Percentiles rank a stretch among this genome's conserved stretches.
These are phyloP conservation scores for Pleurotus eryngii DNA, from an alignment of 768 basidiomycete species.

Conservation along the genomic window DNA sequence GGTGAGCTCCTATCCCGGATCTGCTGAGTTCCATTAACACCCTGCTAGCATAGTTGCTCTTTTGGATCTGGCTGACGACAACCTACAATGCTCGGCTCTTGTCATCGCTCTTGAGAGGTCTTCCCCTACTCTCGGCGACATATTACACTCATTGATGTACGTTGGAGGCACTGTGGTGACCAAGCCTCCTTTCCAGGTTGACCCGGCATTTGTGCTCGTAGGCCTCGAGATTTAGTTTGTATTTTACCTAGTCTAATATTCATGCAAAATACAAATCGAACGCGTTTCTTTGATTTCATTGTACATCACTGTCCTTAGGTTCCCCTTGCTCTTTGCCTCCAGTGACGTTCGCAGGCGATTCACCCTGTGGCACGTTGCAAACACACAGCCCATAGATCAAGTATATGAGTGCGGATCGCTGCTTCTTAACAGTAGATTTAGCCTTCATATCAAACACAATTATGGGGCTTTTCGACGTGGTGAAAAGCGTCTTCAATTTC, in stretches of 20 bases:
- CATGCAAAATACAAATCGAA: not conserved
- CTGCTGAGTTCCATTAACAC: slow-evolving; percentile 9
- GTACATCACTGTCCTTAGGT: too few relatives aligned
- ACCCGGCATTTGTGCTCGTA: slow-evolving; percentile 77
- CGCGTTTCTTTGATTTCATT: not conserved
- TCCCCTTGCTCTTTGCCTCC: too few relatives aligned
- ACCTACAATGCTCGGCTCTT: slow-evolving; percentile 70
- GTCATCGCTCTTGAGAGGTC: slow-evolving; percentile 78
- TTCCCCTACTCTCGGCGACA: slow-evolving; percentile 63
- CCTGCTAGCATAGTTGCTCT: slow-evolving; percentile 72
- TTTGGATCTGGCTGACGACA: slow-evolving; percentile 85
- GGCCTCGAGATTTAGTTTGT: slow-evolving; percentile 69
- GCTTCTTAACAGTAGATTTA: too few relatives aligned
- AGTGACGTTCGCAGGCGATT: too few relatives aligned
- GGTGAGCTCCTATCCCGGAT: slow-evolving; percentile 40
- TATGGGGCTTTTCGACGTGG: slow-evolving; percentile 1
- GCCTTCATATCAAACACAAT: not conserved
- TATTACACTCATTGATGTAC: slow-evolving; percentile 90
- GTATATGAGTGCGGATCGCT: too few relatives aligned
- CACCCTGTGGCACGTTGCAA: too few relatives aligned
- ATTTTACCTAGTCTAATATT: not conserved
- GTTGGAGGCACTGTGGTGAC: slow-evolving; percentile 86
- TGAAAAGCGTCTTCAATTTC: not conserved
- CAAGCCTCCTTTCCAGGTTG: slow-evolving; percentile 71
- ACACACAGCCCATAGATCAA: too few relatives aligned